Conservation (phyloP, 2,329 filamentous ascomycete species). For the Cercospora janseana region DNA sequence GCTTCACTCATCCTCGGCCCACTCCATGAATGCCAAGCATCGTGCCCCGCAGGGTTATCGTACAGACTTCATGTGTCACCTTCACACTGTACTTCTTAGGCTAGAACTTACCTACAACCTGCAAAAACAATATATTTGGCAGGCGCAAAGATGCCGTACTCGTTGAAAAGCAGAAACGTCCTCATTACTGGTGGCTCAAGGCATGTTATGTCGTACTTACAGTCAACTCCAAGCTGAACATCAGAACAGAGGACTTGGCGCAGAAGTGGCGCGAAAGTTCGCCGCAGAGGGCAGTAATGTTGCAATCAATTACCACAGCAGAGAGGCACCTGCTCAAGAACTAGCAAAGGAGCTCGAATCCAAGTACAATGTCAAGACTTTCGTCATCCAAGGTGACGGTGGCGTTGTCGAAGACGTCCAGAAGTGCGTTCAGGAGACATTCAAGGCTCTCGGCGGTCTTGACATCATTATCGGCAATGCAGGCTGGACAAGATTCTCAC, state of each 20-base stretch:
- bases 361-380: constrained; percentile 52
- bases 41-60: constrained; percentile 4
- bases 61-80: no score
- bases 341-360: constrained; percentile 57
- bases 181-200: constrained; percentile 64
- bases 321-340: constrained; percentile 57
- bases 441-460: constrained; percentile 63
- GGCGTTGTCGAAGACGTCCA: constrained; percentile 59
- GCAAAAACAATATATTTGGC: no score
- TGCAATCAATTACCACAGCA: constrained; percentile 70
- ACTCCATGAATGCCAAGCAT: no score
- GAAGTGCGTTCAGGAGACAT: constrained; percentile 58
- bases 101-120: no score
- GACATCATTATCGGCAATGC: constrained; percentile 78
- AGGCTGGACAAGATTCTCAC: constrained; percentile 61
- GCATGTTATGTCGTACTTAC: constrained; percentile 42
- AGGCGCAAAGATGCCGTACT: constrained; percentile 56
- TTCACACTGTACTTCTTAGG: not conserved
- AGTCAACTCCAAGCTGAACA: not conserved
- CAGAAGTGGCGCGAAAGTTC: constrained; percentile 64
- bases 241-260: constrained; percentile 65
- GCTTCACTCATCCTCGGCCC: no score
- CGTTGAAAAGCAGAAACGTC: constrained; percentile 60
- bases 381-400: constrained; percentile 65
- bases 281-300: constrained; percentile 67